Base-by-base conservation (phyloP, 495 filamentous ascomycete genomes). In the Hypoxylon trugodes region DNA sequence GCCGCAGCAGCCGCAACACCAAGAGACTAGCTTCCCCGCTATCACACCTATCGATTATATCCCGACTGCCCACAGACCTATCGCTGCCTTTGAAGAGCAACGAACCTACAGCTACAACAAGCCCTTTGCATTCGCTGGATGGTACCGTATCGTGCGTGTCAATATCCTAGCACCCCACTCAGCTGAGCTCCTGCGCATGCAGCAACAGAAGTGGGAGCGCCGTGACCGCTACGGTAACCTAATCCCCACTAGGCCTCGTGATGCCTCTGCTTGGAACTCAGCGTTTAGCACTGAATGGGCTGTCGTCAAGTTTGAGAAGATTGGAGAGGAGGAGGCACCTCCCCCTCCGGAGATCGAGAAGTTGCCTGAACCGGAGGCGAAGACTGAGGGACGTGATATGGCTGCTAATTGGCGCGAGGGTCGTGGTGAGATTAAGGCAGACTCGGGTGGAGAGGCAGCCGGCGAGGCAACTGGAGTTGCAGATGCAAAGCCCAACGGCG, bases 11-110 rank as follows among this genome's bases (percentile, higher is more conserved):
- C 26, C 4, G 9, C 35, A 53, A 21, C 0, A 10, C 19, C 30
- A n/a, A n/a, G n/a, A n/a, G n/a, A n/a, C 53, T 16, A 0, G 1
- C 1, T 46, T 61, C 48, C 63, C 51, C 3, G 13, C 41, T 12
- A 57, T 73, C 41, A 4, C 46, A 1, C 65, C 70, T 0, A 70
- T 70, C 41, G 68, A 66, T 28, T 73, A 66, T 48, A 16, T 16
- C 12, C 70, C 68, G 1, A 10, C 26, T 19, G 7, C 26, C 6
- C 40, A 54, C 13, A 3, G 7, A 0, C 56, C 62, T 6, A 42
- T 73, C n/a, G 70, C 68, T 6, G 50, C 35, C 1, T 73, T 71
- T 32, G 53, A 71, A 21, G 47, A 66, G 13, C 56, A 32, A n/a
- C 43, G 36, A n/a, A 33, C 12, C 16, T 25, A 3, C 8, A 24